A percentile compares a stretch with the other conserved stretches of the same genome.
These are phyloP conservation scores for Nannochloropsis oceanica DNA, from an alignment of 108 stramenopile species.

Conservation along the genomic window DNA sequence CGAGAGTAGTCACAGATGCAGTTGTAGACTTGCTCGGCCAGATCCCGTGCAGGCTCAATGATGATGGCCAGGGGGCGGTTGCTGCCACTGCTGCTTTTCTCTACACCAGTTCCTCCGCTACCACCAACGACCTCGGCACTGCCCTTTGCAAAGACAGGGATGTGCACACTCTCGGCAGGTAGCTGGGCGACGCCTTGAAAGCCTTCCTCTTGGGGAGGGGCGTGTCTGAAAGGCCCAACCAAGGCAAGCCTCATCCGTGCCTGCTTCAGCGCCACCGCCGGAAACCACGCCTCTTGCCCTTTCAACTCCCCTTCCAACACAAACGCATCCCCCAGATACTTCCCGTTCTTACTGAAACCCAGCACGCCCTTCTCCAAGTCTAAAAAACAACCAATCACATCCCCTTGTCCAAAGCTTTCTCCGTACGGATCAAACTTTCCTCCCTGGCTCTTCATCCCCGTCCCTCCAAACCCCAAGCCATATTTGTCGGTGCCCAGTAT, in stretches of 20 bases:
- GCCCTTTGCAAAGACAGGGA: neutral
- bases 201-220: neutral
- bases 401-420: conserved; percentile 28
- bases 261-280: conserved; percentile 33
- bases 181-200: neutral
- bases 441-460: conserved; percentile 34
- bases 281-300: conserved; percentile 30
- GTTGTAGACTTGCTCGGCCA: conserved; percentile 45
- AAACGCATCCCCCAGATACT: conserved; percentile 28
- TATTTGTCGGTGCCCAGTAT: conserved; percentile 30
- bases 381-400: conserved; percentile 37
- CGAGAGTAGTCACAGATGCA: conserved; percentile 4
- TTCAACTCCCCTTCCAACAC: neutral
- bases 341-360: conserved; percentile 35
- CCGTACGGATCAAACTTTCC: conserved; percentile 39
- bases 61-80: conserved; percentile 36
- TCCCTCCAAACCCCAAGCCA: conserved; percentile 44
- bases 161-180: neutral
- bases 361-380: conserved; percentile 25
- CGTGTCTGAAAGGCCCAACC: neutral
- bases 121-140: neutral
- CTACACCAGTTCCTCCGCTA: neutral
- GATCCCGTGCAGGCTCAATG: conserved; percentile 42
- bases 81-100: neutral
- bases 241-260: neutral